Evolutionary conservation across 23 red algal species (phyloP), one percentile per base, ranked within the genome.

Genomic region (Gracilaria caudata): DNA sequence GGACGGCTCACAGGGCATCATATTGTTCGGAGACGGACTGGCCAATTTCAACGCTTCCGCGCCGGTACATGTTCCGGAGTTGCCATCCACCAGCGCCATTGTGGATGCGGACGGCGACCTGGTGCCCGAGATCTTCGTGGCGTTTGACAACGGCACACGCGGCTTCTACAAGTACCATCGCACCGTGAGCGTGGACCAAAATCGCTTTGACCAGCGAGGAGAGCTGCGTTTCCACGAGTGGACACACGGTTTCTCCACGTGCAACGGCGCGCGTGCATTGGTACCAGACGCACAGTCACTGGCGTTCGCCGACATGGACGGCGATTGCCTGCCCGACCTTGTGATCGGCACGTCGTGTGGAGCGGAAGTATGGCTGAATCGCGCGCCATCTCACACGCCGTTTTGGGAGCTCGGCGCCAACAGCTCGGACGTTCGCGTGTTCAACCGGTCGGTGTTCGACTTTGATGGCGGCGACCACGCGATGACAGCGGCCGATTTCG

Each of bases 271-370:
- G 61, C 12, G 21, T 1, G 51, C 78, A 51, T 36, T 39, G n/a
- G 64, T 74, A 47, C 79, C 32, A 23, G 23, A 73, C 61, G 21
- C 84, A 26, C 68, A 80, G 36, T 56, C 87, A 14, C n/a, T 82
- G 20, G 86, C 88, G 17, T 98, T 94, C 56, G 93, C 94, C 11
- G 97, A 99, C 56, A 33, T 95, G 74, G 90, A 99, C 68, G 97
- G 97, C 65, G 97, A 99, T 47, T 99, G 97, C 57, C 75, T 94
- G 55, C 89, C 97, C 8, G 97, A 99, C 66, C 82, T 99, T 51
- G 76, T 95, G 20, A 10, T 99, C 43, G 79, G 83, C 47, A 90
- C 95, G 20, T 41, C 79, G 29, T 98, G 95, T 49, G 90, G 90
- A 1, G 26, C 93, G 68, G 94, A 97, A 74, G 88, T 93, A 34